Evolutionary conservation across 2,329 filamentous ascomycete genomes (phyloP).

Genomic region (Fusarium sp.): DNA sequence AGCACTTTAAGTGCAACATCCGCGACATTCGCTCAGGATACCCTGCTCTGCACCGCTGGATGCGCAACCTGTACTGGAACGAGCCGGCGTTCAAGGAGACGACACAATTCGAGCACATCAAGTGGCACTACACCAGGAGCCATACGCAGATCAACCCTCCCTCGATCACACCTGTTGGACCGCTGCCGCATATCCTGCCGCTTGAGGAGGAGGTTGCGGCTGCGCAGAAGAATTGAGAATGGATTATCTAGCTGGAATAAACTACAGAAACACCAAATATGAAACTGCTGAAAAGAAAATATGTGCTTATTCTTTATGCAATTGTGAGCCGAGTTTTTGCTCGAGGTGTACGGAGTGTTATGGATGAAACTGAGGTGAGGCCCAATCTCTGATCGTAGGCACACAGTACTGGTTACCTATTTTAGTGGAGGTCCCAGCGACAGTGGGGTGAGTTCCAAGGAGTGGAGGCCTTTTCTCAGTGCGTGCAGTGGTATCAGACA

Average conservation of each 20-base stretch:
- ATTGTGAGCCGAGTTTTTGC: constrained; percentile 12
- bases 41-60: constrained; percentile 83
- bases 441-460: constrained; percentile 1
- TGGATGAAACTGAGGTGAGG: constrained; percentile 27
- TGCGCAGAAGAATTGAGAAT: constrained; percentile 50
- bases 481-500: constrained; percentile 22
- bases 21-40: constrained; percentile 87
- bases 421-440: constrained; percentile 24
- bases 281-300: not conserved
- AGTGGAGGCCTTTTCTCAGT: constrained; percentile 27
- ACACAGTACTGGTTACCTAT: constrained; percentile 16
- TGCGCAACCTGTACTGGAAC: constrained; percentile 88
- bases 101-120: constrained; percentile 96
- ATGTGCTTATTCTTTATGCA: constrained; percentile 12
- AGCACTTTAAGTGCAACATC: constrained; percentile 90
- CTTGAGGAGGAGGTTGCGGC: constrained; percentile 82
- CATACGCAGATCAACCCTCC: constrained; percentile 76
- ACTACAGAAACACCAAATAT: not conserved
- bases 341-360: not conserved
- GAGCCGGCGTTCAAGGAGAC: constrained; percentile 81
- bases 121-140: constrained; percentile 76
- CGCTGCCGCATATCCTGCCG: constrained; percentile 83
- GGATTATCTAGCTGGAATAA: not conserved
- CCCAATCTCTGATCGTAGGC: constrained; percentile 11
- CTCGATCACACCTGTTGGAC: constrained; percentile 86